Base-by-base conservation (phyloP, 1,284 basidiomycete genomes). In the Hymenochaete sp. region DNA sequence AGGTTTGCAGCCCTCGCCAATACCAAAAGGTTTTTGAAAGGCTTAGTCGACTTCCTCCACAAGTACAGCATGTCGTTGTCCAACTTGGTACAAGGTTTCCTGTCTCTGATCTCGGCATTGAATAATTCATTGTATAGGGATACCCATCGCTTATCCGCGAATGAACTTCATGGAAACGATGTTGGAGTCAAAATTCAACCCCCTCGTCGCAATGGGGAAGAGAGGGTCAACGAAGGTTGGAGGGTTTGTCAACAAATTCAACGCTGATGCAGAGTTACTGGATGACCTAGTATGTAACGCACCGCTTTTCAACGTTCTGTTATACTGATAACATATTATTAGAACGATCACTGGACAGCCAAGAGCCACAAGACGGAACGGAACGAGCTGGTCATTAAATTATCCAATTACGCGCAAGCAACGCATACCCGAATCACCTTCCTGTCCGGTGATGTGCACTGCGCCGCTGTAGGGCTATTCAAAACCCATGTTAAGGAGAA, bases 261-360 rank as follows among this genome's bases (percentile, higher is more conserved):
- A 96, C 62, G 79, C 80, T 22, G 87, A 93, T 41, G 84, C 90
- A 0, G 92, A 95, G 62, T 65, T 96, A 32, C 72, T 96, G 44
- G 93, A 98, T 64, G 93, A 97, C 66, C 71, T 96, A 61, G 82
- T 82, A 52, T 42, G 75, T 57, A 3, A 25, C 40, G 2, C 5
- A 24, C 22, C 19, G 24, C 21, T 32, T 14, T n/a, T 19, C 35
- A 37, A 33, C 3, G n/a, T 19, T 9, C 13, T 51, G 14, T 19
- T 26, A 25, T 13, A 9, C 37, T 16, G 16, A 14, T 39, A 32
- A 32, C 21, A 29, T 32, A 10, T 21, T 32, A 39, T n/a, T 47
- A 85, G 81, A 91, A 90, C 56, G 90, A 93, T 58, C 89, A 92
- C 57, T 93, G 89, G 89, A 91, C 88, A 8, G 77, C 87, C 19